phyloP scores from a whole-genome alignment of 495 filamentous ascomycete genomes.

The Margaritispora aquatica region DNA sequence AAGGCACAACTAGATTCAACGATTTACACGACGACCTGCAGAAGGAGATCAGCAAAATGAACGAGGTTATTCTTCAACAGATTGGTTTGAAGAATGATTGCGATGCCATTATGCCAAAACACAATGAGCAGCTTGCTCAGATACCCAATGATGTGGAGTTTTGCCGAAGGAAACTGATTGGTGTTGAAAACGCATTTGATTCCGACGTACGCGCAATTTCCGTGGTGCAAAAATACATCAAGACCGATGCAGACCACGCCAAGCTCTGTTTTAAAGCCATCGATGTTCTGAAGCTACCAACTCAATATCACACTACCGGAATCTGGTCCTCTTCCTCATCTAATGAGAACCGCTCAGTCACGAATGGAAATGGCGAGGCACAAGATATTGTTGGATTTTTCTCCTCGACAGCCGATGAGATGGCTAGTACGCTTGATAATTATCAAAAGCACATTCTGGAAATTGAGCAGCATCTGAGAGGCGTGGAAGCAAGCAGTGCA shows the following conservation, averaged over 20 bases:
- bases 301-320: slow-evolving; percentile 61
- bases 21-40: slow-evolving; percentile 84
- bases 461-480: slow-evolving; percentile 75
- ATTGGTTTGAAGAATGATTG: slow-evolving; percentile 52
- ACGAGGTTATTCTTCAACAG: slow-evolving; percentile 65
- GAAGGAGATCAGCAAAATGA: slow-evolving; percentile 63
- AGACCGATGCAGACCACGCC: slow-evolving; percentile 64
- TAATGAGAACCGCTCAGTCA: slow-evolving; percentile 7
- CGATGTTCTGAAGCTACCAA: slow-evolving; percentile 68
- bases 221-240: slow-evolving; percentile 54
- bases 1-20: slow-evolving; percentile 82
- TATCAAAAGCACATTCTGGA: slow-evolving; percentile 68
- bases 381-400: slow-evolving; percentile 74
- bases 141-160: slow-evolving; percentile 72
- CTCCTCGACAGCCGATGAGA: slow-evolving; percentile 62
- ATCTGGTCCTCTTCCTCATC: slow-evolving; percentile 42
- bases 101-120: slow-evolving; percentile 55
- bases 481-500: slow-evolving; percentile 63
- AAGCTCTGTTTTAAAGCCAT: slow-evolving; percentile 67
- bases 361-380: slow-evolving; percentile 42
- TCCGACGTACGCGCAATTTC: slow-evolving; percentile 69
- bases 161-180: slow-evolving; percentile 63
- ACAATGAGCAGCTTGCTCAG: slow-evolving; percentile 54
- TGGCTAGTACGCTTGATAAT: slow-evolving; percentile 56
- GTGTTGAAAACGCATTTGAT: slow-evolving; percentile 63